Evolutionary conservation across 2,329 filamentous ascomycete species (phyloP).

Genomic region (Daldinia eschscholtzii): DNA sequence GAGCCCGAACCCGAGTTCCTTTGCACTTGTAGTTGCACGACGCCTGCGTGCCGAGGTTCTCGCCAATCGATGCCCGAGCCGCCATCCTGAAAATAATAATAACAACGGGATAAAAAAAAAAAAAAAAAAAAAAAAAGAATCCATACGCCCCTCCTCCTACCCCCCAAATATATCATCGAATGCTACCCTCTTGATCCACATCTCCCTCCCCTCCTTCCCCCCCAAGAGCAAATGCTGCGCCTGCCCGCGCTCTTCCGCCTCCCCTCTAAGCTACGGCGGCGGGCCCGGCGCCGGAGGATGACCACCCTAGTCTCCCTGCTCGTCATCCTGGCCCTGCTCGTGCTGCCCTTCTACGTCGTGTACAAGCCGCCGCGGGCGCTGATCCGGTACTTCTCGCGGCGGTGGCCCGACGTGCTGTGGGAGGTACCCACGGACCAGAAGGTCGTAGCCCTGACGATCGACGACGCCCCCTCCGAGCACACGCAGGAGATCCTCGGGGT

Average conservation of each 20-base stretch:
- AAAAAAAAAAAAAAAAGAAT: no score
- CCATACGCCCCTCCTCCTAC: no score
- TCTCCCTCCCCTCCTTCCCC: no score
- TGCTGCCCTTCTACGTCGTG: conserved; percentile 72
- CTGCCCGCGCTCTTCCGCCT: conserved; percentile 64
- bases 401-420: conserved; percentile 85
- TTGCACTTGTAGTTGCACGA: background rate
- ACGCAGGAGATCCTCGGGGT: conserved; percentile 78
- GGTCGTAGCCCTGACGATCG: conserved; percentile 85
- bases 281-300: conserved; percentile 70
- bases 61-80: conserved; percentile 2
- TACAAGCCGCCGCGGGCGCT: conserved; percentile 84
- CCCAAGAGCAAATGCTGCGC: conserved; percentile 49
- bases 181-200: conserved; percentile 9
- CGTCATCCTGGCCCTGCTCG: conserved; percentile 52
- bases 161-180: background rate
- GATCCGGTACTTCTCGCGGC: conserved; percentile 76
- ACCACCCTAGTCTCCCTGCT: conserved; percentile 63
- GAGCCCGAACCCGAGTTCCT: conserved; percentile 2
- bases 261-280: conserved; percentile 68
- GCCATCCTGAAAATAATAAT: background rate
- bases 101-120: background rate
- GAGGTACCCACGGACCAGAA: conserved; percentile 71
- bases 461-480: conserved; percentile 83
- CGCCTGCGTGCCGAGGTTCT: background rate